Evolutionary conservation across 306 rosid genomes (phyloP), one percentile per base, ranked within the genome.

Genomic region (Begonia peltatifolia): DNA sequence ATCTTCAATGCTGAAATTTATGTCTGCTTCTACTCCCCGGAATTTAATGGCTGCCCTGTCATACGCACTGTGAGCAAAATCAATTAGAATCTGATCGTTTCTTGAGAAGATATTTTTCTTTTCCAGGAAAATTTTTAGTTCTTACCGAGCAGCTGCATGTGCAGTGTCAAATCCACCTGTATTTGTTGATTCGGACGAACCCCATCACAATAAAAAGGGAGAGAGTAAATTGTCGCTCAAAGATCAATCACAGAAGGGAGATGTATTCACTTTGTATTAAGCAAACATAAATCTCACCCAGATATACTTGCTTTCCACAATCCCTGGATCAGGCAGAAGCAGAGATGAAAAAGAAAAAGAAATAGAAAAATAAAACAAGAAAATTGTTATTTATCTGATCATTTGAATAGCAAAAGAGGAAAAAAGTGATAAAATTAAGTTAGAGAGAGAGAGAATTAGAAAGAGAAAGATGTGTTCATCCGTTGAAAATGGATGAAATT

Each of bases 121-220:
- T 30, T 30, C 38, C 38, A 57, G 59, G 46, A 53, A 56, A 53
- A 41, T 14, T 41, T 35, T 10, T 18, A 58, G 62, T 59, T 55
- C 81, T 81, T 73, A 92, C 99, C 99, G 99, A 50, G 99, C 99
- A 83, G 99, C 99, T 60, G 99, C 99, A 86, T 92, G 99, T 63
- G 99, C 99, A 10, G 99, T 92, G 83, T 92, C 99, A 76, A 92
- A 92, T 73, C 99, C 99, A 76, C 99, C 99, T 92, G 58, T 68
- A 73, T 70, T 44, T 42, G 68, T 60, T 63, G 63, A 63, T 63
- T 63, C 59, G 68, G 68, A 49, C 1, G 41, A 20, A 12, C 6
- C 38, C 6, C 6, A 30, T 30, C 38, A 30, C 38, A 42, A 58
- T 16, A 8, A 6, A 38, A 55, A 57, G 8, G 38, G 7, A 23